These are phyloP conservation scores for Linderniella brevidens DNA, from an alignment of 257 asterid genomes.

Conservation along the genomic window DNA sequence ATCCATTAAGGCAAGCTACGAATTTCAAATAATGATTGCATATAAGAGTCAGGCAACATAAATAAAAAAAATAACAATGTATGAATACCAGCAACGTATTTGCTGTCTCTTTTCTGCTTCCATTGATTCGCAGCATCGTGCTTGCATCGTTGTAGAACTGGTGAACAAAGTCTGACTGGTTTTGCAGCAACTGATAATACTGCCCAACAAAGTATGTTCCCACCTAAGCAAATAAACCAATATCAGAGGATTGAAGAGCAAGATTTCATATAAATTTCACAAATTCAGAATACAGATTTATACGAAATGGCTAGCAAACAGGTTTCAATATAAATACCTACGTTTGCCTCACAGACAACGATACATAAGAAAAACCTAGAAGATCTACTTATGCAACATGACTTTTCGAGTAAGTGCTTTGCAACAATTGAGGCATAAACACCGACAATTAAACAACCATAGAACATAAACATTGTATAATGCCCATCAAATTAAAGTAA, in stretches of 20 bases:
- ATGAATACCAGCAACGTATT: constrained; percentile 61
- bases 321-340: too few species aligned
- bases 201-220: constrained; percentile 96
- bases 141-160: constrained; percentile 86
- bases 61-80: too few species aligned
- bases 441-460: not conserved
- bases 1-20: too few species aligned
- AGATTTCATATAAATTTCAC: not conserved
- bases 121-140: constrained; percentile 87
- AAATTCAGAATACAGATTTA: not conserved
- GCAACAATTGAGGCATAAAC: not conserved
- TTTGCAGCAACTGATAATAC: constrained; percentile 85
- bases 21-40: too few species aligned
- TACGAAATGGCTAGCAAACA: not conserved
- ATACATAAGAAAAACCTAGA: too few species aligned
- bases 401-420: too few species aligned
- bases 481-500: not conserved
- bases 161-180: constrained; percentile 66
- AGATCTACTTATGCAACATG: too few species aligned
- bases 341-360: too few species aligned
- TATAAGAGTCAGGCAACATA: too few species aligned
- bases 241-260: not conserved
- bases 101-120: constrained; percentile 62
- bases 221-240: constrained; percentile 34
- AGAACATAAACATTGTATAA: not conserved